Percentiles rank a stretch among this genome's conserved stretches.
Conservation (phyloP, 2,329 filamentous ascomycete genomes). For the Trichoderma harzianum region DNA sequence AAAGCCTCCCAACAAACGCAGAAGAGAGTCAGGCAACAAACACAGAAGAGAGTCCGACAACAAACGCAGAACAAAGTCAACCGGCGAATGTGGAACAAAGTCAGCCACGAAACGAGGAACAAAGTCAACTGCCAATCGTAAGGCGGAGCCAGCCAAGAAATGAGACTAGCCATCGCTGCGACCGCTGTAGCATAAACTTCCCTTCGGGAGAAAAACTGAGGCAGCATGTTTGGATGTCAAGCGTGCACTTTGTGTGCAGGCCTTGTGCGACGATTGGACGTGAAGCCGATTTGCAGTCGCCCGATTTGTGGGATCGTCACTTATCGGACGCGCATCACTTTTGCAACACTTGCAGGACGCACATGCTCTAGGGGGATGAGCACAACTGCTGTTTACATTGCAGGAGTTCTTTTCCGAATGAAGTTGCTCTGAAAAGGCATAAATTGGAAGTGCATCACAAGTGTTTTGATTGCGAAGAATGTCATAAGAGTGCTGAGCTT, state of each 20-base stretch:
- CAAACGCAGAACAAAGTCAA: too few relatives aligned
- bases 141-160: background rate
- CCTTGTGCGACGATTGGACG: background rate
- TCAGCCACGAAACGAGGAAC: background rate
- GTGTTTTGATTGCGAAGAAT: background rate
- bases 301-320: background rate
- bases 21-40: too few relatives aligned
- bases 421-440: background rate
- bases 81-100: background rate
- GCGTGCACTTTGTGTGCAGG: background rate
- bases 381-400: background rate
- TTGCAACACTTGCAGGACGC: background rate
- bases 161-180: background rate
- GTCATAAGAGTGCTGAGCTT: background rate
- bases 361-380: background rate
- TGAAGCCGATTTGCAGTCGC: background rate
- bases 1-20: background rate
- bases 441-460: background rate
- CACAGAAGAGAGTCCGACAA: too few relatives aligned
- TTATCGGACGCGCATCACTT: background rate
- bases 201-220: background rate
- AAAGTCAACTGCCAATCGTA: background rate
- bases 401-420: fast-evolving
- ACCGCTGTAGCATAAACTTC: background rate
- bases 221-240: background rate